A percentile compares a stretch with the other conserved stretches of the same genome.
These are phyloP conservation scores for Akanthomyces lecanii DNA, from an alignment of 2,329 filamentous ascomycete genomes.

Conservation along the genomic window DNA sequence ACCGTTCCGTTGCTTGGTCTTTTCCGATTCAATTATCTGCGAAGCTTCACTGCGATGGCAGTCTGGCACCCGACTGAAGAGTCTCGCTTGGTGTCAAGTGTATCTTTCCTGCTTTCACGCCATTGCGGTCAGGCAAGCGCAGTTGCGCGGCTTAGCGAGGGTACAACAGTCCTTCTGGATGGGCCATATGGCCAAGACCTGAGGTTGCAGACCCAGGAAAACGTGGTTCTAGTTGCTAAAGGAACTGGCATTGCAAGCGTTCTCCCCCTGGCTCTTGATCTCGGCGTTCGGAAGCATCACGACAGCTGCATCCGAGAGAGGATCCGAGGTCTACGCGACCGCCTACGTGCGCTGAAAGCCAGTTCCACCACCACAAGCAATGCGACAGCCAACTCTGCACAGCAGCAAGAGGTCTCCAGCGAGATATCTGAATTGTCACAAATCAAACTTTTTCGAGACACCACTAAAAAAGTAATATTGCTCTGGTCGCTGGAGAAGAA, in stretches of 20 bases:
- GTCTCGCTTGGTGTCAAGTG: not conserved
- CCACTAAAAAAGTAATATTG: not conserved
- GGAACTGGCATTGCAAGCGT: not conserved
- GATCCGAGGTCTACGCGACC: not conserved
- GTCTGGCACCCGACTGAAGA: not conserved
- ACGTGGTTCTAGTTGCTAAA: not conserved
- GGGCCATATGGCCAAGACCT: not conserved
- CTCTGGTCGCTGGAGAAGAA: not conserved
- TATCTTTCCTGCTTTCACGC: not conserved
- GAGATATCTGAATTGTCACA: not conserved
- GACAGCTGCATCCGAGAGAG: not conserved
- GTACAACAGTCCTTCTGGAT: not conserved
- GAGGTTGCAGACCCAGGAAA: not conserved
- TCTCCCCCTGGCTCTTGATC: not conserved
- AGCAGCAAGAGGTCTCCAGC: not conserved
- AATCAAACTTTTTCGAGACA: not conserved
- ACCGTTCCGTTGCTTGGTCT: not conserved
- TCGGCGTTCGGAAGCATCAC: not conserved
- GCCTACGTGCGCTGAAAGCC: not conserved
- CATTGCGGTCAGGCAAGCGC: not conserved
- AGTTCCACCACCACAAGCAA: not conserved
- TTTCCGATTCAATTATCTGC: not conserved
- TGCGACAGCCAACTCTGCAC: not conserved
- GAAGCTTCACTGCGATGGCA: not conserved
- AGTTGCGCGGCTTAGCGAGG: not conserved